Evolutionary conservation across 208 protist species (phyloP), one percentile per base, ranked within the genome.

Genomic region (Trypanosomatidae sp.): DNA sequence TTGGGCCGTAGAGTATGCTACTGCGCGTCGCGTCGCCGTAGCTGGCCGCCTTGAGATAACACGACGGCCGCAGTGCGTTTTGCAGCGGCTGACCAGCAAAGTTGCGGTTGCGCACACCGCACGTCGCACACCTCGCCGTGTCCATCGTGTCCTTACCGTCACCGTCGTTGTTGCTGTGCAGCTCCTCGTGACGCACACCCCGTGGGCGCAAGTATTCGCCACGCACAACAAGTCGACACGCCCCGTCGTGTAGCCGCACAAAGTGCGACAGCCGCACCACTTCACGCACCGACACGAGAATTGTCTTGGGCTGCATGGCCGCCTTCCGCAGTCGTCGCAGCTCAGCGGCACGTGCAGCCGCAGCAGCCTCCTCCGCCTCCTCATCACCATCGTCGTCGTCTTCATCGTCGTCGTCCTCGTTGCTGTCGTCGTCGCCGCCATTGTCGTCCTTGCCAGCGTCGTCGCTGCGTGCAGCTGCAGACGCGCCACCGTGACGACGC

Each of bases 181-280:
- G n/a, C n/a, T n/a, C 16, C n/a, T 7, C 26, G 20, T 21, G 16
- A 27, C 15, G 11, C 38, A 25, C 48, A 0, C 54, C 54, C 24
- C 52, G 52, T 21, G 62, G 65, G 38, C 82, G 68, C 3, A 83
- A 24, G 62, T 84, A 89, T 58, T 77, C 64, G 1, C 79, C 82
- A 11, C 80, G 70, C 52, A 90, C 79, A 20, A 67, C 56, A 5
- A 92, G 59, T n/a, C 69, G 52, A 53, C 87, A 95, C 27, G 58
- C 66, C 6, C 26, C 43, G 53, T 95, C 78, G 51, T 92, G 83
- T 20, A 78, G 33, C 38, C 55, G 50, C 37, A 95, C 72, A 49
- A 95, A 95, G 58, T 92, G 73, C n/a, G 77, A 61, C 26, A 95
- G 56, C 1, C 87, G 81, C 21, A 79, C 60, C 4, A 57, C 53